phyloP scores from a whole-genome alignment of 305 asterid species.

The Ilex paraguariensis region DNA sequence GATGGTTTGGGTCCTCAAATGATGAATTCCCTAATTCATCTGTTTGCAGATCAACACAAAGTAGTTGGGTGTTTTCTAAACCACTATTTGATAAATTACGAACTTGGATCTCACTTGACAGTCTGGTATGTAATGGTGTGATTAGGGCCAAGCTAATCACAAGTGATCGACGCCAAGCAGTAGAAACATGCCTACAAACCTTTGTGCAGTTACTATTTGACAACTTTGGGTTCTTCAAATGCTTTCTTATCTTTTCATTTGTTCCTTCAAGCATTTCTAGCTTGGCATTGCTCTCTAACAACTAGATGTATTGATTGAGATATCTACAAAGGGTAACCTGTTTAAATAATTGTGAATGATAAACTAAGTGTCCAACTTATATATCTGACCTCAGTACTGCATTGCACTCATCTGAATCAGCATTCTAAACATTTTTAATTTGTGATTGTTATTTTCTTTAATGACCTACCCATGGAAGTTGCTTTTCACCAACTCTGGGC shows the following conservation, averaged over 20 bases:
- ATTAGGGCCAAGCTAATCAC: conserved; percentile 89
- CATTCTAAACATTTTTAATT: background rate
- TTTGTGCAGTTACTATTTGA: conserved; percentile 70
- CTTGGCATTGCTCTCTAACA: conserved; percentile 67
- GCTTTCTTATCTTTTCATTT: conserved; percentile 92
- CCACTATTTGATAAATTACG: conserved; percentile 44
- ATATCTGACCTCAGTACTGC: background rate
- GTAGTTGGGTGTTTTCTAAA: conserved; percentile 57
- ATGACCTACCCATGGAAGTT: conserved; percentile 63
- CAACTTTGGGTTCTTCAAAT: conserved; percentile 93
- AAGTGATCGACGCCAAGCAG: conserved; percentile 98
- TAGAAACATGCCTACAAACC: conserved; percentile 79
- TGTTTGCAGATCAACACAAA: conserved; percentile 83
- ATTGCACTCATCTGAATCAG: background rate
- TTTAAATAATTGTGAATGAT: background rate
- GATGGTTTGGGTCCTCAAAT: conserved; percentile 73
- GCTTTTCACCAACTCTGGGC: conserved; percentile 75
- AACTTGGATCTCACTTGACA: conserved; percentile 52
- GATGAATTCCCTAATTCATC: conserved; percentile 90
- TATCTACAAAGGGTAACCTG: conserved; percentile 44
- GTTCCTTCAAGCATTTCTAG: conserved; percentile 89
- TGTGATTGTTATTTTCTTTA: conserved; percentile 6
- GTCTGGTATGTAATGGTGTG: conserved; percentile 83
- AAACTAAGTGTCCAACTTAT: background rate
- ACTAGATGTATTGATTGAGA: conserved; percentile 68